Base-by-base conservation (phyloP, 148 eudicot genomes). In the Rhododendron henanense region DNA sequence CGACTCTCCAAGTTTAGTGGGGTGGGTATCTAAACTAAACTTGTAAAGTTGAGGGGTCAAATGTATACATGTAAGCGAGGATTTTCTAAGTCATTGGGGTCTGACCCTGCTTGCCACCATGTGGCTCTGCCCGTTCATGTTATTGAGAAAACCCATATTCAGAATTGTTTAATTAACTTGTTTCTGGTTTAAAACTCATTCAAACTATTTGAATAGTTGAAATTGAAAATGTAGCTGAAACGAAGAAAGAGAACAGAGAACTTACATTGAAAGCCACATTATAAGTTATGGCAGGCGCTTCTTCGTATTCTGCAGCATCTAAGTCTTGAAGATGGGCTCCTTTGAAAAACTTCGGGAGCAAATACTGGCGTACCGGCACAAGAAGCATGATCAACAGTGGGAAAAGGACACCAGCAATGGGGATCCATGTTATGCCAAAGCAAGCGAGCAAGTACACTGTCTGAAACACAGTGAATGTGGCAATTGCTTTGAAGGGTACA, bases 261-360 rank as follows among this genome's bases (percentile, higher is more conserved):
- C 94, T 92, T 90, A 96, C 99, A 81, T 94, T 96, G 87, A 84
- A 94, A 59, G 96, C 77, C 88, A 91, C 79, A 84, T 91, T 92
- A 90, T 92, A 97, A 44, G 92, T 33, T 57, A 93, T 89, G 63
- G 96, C 91, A 75, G 95, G 94, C n/a, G 94, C 89, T 88, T 97
- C 99, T 92, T 95, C 99, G 78, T 94, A 97, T 85, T 94, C 99
- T 19, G 99, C 95, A 87, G 98, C 98, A 89, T 97, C 99, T 81
- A 97, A 87, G 85, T 97, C 99, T 89, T 97, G 99, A 88, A 97
- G 95, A 92, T 97, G 99, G 84, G 88, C 96, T 53, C 90, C 95
- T 89, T 97, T 97, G 88, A 95, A 97, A 85, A 95, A 93, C 87
- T 90, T 93, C 16, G 99, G 95, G 55, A 97, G 94, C 76, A 93